Evolutionary conservation across 306 rosid genomes (phyloP).

Genomic region (Cicer bijugum): DNA sequence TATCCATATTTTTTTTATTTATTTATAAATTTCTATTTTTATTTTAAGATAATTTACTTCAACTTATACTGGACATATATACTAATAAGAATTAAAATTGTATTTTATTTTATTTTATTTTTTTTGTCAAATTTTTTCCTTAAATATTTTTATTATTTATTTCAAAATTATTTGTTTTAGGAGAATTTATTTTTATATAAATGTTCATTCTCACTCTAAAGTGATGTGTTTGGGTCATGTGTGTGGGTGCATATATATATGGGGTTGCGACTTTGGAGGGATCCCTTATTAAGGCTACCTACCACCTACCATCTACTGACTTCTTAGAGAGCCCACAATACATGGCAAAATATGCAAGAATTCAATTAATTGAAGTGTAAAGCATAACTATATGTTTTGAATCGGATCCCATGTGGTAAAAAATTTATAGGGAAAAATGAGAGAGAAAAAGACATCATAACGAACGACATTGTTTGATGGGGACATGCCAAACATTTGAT

Average conservation of each 20-base stretch:
- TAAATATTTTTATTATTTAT: no score
- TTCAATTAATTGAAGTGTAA: conserved; percentile 34
- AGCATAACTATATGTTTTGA: conserved; percentile 33
- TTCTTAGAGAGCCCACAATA: conserved; percentile 43
- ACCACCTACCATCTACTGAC: conserved; percentile 36
- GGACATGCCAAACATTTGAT: conserved; percentile 26
- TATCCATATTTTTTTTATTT: no score
- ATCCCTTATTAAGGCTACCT: conserved; percentile 38
- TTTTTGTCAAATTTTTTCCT: no score
- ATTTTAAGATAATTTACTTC: no score
- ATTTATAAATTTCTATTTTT: no score
- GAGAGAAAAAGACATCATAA: conserved; percentile 42
- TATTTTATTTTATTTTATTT: no score
- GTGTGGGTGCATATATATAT: conserved; percentile 23
- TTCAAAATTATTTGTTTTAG: no score
- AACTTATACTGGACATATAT: no score
- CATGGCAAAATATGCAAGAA: background rate
- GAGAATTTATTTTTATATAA: no score
- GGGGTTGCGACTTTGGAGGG: conserved; percentile 31
- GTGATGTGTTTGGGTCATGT: conserved; percentile 21
- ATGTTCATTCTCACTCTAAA: background rate
- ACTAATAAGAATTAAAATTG: no score
- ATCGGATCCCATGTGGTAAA: conserved; percentile 21
- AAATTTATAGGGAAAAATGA: conserved; percentile 1
- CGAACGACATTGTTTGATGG: conserved; percentile 32